Conservation (phyloP, 208 protist genomes). For the Angomonas deanei region DNA sequence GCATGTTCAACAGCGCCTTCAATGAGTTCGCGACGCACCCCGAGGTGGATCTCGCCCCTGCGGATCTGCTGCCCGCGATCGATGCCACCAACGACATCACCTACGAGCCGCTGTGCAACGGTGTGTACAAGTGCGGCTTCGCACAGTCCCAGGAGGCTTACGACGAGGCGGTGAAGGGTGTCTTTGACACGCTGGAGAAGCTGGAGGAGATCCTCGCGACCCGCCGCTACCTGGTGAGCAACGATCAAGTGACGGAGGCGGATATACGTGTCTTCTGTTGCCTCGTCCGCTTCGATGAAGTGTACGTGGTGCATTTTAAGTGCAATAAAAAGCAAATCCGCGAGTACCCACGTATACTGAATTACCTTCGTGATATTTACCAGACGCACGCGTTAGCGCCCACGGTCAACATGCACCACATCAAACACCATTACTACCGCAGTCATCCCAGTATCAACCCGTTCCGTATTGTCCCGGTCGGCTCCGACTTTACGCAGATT, state of each 20-base stretch:
- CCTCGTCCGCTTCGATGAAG: constrained; percentile 85
- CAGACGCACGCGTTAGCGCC: constrained; percentile 39
- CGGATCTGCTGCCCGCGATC: constrained; percentile 55
- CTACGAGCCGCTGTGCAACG: constrained; percentile 82
- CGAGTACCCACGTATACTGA: constrained; percentile 74
- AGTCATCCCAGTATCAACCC: constrained; percentile 76
- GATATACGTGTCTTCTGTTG: constrained; percentile 86
- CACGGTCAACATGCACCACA: constrained; percentile 82
- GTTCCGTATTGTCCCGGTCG: constrained; percentile 65
- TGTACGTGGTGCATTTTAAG: constrained; percentile 88
- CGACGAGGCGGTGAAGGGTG: constrained; percentile 29
- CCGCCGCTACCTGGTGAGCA: constrained; percentile 48
- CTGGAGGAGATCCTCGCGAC: constrained; percentile 38
- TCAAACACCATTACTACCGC: constrained; percentile 79
- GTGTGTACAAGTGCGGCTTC: constrained; percentile 89
- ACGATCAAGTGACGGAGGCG: constrained; percentile 54
- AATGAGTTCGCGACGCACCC: constrained; percentile 44
- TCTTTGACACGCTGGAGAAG: constrained; percentile 32
- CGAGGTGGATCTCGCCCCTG: constrained; percentile 66
- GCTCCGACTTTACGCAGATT: constrained; percentile 24
- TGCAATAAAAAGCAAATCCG: constrained; percentile 65
- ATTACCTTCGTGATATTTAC: constrained; percentile 81
- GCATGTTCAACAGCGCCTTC: constrained; percentile 80
- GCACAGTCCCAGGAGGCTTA: constrained; percentile 66
- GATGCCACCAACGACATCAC: constrained; percentile 75